A percentile compares a stretch with the other conserved stretches of the same genome.
Evolutionary conservation across 1,284 basidiomycete species (phyloP).

Genomic region (Tylopilus sp.): DNA sequence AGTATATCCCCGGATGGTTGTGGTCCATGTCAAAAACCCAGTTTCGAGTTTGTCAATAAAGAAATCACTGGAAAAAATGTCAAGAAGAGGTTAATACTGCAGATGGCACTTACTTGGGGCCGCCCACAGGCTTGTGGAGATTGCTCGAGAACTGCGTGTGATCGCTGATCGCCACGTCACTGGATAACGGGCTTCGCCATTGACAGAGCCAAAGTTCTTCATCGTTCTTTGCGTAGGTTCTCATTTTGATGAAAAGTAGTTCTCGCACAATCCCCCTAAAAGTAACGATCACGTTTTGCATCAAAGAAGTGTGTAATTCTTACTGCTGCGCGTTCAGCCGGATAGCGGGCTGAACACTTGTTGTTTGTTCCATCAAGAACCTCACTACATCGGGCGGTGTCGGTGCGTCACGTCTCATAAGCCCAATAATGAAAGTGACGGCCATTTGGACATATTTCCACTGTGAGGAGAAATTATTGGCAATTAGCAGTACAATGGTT

Average conservation of each 20-base stretch:
- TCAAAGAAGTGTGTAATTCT: constrained; percentile 25
- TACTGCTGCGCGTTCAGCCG: constrained; percentile 71
- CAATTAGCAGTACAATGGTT: background rate
- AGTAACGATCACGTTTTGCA: constrained; percentile 13
- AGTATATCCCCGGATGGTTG: constrained; percentile 69
- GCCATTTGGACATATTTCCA: constrained; percentile 91
- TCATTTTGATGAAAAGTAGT: constrained; percentile 78
- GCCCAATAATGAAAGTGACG: constrained; percentile 65
- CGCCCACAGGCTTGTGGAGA: constrained; percentile 44
- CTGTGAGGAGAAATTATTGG: constrained; percentile 43
- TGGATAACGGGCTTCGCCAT: constrained; percentile 74
- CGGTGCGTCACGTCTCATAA: constrained; percentile 76
- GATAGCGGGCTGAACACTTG: constrained; percentile 81
- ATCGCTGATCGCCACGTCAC: constrained; percentile 52
- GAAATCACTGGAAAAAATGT: constrained; percentile 38
- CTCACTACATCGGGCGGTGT: constrained; percentile 62
- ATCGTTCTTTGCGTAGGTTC: constrained; percentile 70
- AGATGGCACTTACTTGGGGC: constrained; percentile 24
- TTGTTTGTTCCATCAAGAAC: constrained; percentile 69
- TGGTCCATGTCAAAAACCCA: constrained; percentile 86
- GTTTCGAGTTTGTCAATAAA: constrained; percentile 80
- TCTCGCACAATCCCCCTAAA: constrained; percentile 73
- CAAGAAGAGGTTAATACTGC: background rate
- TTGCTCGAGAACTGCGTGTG: constrained; percentile 47
- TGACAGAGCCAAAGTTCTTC: constrained; percentile 80